Percentiles rank a stretch among this genome's conserved stretches.
Evolutionary conservation across 2,329 filamentous ascomycete genomes (phyloP).

Genomic region (Pseudopyrenochaeta lycopersici): DNA sequence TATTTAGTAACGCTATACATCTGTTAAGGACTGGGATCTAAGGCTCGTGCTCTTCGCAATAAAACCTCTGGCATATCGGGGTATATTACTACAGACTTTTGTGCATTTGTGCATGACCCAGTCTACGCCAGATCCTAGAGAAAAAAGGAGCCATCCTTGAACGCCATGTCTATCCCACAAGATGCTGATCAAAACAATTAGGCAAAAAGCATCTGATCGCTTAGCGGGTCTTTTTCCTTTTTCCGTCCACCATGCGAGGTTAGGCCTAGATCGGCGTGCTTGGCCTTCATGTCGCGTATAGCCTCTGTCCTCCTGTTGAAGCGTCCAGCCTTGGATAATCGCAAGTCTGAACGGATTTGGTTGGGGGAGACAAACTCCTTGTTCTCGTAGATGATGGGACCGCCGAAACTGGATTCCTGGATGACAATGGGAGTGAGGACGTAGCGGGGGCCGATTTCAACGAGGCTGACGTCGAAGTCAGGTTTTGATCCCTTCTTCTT

Average conservation of each 20-base stretch:
- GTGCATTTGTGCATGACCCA: too few relatives aligned
- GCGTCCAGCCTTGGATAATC: slow-evolving; percentile 76
- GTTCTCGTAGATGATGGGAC: slow-evolving; percentile 97
- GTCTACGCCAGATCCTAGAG: too few relatives aligned
- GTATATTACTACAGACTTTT: too few relatives aligned
- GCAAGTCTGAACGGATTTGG: slow-evolving; percentile 85
- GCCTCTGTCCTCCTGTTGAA: slow-evolving; percentile 82
- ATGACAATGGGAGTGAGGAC: slow-evolving; percentile 95
- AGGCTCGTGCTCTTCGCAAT: too few relatives aligned
- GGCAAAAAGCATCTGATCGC: slow-evolving; percentile 79
- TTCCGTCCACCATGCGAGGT: slow-evolving; percentile 70
- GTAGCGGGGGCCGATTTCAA: slow-evolving; percentile 94
- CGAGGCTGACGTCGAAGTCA: slow-evolving; percentile 80
- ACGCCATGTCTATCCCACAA: slow-evolving; percentile 23
- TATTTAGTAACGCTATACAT: too few relatives aligned
- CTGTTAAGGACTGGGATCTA: too few relatives aligned
- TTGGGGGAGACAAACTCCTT: slow-evolving; percentile 97
- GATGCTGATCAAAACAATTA: slow-evolving; percentile 51
- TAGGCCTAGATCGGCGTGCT: slow-evolving; percentile 80
- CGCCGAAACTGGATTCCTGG: slow-evolving; percentile 92
- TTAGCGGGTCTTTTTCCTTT: slow-evolving; percentile 73
- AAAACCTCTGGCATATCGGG: too few relatives aligned
- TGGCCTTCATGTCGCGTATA: slow-evolving; percentile 74
- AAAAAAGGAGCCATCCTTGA: too few relatives aligned
- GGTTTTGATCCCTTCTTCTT: slow-evolving; percentile 59